Evolutionary conservation across 192 early-diverging fungal species (phyloP).

Genomic region (Rhizophagus prolifer): DNA sequence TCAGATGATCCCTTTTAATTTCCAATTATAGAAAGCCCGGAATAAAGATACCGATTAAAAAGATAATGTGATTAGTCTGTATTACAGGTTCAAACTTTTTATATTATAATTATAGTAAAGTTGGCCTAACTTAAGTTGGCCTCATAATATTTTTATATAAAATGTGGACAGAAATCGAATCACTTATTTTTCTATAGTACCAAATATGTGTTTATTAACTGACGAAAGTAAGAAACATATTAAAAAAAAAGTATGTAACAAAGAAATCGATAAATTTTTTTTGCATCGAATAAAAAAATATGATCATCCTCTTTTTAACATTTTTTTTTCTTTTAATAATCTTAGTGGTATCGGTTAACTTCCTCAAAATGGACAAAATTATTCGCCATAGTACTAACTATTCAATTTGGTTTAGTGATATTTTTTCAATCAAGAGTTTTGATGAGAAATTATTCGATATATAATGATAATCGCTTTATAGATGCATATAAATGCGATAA

Average conservation of each 20-base stretch:
- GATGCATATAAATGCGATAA: neutral
- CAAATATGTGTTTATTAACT: neutral
- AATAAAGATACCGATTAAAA: too few relatives aligned
- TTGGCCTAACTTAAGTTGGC: too few relatives aligned
- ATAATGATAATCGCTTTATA: neutral
- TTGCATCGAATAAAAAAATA: neutral
- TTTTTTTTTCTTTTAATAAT: neutral
- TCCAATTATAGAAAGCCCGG: too few relatives aligned
- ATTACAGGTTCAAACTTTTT: too few relatives aligned
- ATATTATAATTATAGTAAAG: too few relatives aligned
- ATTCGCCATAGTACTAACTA: neutral
- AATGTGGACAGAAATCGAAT: too few relatives aligned
- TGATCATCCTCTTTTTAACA: too few relatives aligned
- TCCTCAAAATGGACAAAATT: neutral
- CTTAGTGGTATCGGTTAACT: neutral
- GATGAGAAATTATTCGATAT: neutral
- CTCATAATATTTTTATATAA: too few relatives aligned
- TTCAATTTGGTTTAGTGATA: neutral
- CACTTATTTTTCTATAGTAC: too few relatives aligned
- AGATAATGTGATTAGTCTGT: too few relatives aligned
- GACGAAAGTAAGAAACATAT: neutral
- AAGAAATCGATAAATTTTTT: neutral
- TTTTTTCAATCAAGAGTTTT: neutral
- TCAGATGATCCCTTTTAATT: too few relatives aligned
- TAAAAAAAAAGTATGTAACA: neutral